Conservation (phyloP, 768 basidiomycete genomes). For the Lyophyllum decastes region DNA sequence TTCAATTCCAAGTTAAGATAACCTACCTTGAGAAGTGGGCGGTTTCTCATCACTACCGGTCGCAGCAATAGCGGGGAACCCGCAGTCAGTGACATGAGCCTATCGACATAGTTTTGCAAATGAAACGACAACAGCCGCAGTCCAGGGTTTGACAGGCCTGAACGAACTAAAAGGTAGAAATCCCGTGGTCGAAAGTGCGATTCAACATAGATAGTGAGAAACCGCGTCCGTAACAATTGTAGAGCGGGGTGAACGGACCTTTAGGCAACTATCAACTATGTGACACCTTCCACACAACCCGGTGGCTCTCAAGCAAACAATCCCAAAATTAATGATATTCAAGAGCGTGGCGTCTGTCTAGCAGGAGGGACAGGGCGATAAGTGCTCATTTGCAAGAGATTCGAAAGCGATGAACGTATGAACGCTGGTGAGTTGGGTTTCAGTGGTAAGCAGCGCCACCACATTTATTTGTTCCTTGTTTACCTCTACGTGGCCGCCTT, state of each 20-base stretch:
- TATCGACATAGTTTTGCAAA: background rate
- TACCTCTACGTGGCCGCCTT: conserved; percentile 36
- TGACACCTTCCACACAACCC: too few species aligned
- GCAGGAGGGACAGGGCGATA: too few species aligned
- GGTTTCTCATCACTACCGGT: background rate
- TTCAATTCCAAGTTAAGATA: background rate
- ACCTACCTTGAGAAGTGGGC: background rate
- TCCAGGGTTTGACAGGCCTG: background rate
- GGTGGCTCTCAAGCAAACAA: too few species aligned
- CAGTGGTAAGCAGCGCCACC: conserved; percentile 15
- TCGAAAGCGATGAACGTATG: background rate
- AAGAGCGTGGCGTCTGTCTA: too few species aligned
- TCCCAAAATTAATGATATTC: too few species aligned
- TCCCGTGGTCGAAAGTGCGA: background rate
- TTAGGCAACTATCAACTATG: background rate
- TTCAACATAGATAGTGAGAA: background rate
- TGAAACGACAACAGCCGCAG: background rate
- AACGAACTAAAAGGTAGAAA: background rate
- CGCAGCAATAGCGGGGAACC: background rate
- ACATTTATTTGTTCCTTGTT: conserved; percentile 30
- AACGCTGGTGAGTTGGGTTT: conserved; percentile 2
- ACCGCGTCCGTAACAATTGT: background rate
- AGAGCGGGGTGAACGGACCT: background rate
- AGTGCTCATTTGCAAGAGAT: background rate
- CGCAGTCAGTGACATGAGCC: background rate